Evolutionary conservation across 2,329 filamentous ascomycete species (phyloP).

Genomic region (Aspergillus glaucus): DNA sequence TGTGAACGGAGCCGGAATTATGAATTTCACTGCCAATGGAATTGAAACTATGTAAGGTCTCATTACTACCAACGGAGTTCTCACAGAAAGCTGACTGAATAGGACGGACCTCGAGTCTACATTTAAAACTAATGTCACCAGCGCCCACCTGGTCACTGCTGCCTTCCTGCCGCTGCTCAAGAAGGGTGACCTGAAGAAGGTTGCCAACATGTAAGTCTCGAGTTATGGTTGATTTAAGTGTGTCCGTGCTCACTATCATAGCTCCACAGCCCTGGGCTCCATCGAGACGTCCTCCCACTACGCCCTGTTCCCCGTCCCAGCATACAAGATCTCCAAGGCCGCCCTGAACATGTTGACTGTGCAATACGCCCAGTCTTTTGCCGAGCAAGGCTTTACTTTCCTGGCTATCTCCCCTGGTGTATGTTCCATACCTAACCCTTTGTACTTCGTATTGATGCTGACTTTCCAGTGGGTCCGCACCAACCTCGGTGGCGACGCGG

Average conservation of each 20-base stretch:
- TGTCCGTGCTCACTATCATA: conserved; percentile 9
- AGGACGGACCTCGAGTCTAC: conserved; percentile 17
- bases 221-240: neutral
- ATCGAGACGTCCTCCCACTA: conserved; percentile 21
- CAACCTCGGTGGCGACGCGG: conserved; percentile 32
- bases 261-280: conserved; percentile 38
- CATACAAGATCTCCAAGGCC: conserved; percentile 44
- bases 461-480: conserved; percentile 37
- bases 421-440: conserved; percentile 14
- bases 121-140: conserved; percentile 36
- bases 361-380: conserved; percentile 24
- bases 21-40: conserved; percentile 5
- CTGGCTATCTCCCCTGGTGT: conserved; percentile 42
- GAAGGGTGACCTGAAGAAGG: conserved; percentile 34
- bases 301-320: conserved; percentile 21
- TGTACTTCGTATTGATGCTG: neutral
- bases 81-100: neutral
- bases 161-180: conserved; percentile 30
- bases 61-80: no score
- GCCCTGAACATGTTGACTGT: conserved; percentile 45
- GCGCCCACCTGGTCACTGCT: conserved; percentile 31
- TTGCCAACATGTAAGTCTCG: conserved; percentile 34
- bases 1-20: conserved; percentile 26
- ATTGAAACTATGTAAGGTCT: conserved; percentile 11
- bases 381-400: conserved; percentile 38